Percentiles rank a stretch among this genome's conserved stretches.
Evolutionary conservation across 768 basidiomycete genomes (phyloP).

Genomic region (Amyloporia xantha): DNA sequence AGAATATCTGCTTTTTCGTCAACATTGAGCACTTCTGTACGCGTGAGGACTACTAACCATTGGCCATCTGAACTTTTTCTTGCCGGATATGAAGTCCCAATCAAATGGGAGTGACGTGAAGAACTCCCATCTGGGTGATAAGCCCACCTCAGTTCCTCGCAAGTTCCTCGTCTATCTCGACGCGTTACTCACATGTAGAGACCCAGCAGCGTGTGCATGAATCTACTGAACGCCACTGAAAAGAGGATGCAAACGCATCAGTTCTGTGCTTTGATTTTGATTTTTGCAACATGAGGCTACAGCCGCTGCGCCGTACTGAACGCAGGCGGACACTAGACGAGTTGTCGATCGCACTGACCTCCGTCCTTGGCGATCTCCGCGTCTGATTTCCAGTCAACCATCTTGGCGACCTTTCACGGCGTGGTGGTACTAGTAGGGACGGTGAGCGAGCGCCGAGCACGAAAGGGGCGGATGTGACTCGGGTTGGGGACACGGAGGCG

Average conservation of each 20-base stretch:
- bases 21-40: not conserved
- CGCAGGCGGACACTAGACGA: too few relatives aligned
- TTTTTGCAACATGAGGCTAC: not conserved
- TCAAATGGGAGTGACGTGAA: constrained; percentile 37
- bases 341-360: constrained; percentile 25
- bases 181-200: constrained; percentile 36
- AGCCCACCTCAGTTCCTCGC: too few relatives aligned
- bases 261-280: not conserved
- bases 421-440: not conserved
- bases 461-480: constrained; percentile 7
- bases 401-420: constrained; percentile 15
- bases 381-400: constrained; percentile 37
- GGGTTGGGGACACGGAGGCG: constrained; percentile 3
- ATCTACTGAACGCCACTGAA: constrained; percentile 33
- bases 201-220: constrained; percentile 39
- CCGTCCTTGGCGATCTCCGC: constrained; percentile 30
- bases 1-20: constrained; percentile 30
- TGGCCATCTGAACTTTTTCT: constrained; percentile 40
- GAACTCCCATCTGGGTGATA: constrained; percentile 36
- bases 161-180: constrained; percentile 1
- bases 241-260: constrained; percentile 2
- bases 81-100: constrained; percentile 33
- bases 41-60: constrained; percentile 25
- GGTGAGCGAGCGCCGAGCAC: not conserved
- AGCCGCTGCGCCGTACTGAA: too few relatives aligned